Conservation (phyloP, 305 asterid species). For the Fraxinus nigra region DNA sequence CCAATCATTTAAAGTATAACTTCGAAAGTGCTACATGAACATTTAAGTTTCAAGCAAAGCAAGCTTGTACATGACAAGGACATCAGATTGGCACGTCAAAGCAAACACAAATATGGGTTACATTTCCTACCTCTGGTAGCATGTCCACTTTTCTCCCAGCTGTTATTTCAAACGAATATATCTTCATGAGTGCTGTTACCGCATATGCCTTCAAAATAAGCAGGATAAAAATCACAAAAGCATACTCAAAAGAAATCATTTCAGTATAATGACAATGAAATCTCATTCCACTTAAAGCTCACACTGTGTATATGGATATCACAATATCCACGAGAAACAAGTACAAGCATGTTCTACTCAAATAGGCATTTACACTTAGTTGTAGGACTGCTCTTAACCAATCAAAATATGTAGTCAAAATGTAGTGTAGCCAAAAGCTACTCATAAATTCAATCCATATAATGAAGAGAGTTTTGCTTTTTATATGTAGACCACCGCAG, state of each 20-base stretch:
- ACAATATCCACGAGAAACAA: not conserved
- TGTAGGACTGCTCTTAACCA: not conserved
- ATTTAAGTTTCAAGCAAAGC: not conserved
- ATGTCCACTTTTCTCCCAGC: slow-evolving; percentile 85
- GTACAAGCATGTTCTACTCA: not conserved
- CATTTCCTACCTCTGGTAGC: slow-evolving; percentile 75
- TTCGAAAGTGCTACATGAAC: not conserved
- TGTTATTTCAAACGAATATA: slow-evolving; percentile 88
- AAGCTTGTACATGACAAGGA: not conserved
- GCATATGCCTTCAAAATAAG: slow-evolving; percentile 76
- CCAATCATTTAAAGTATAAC: not conserved
- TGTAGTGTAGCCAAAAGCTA: slow-evolving; percentile 4
- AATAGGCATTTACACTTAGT: not conserved
- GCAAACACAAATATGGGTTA: slow-evolving; percentile 13
- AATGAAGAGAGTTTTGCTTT: not conserved
- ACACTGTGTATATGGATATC: not conserved
- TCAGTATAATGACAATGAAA: not conserved
- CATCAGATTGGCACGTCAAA: slow-evolving; percentile 2
- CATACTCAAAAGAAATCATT: slow-evolving; percentile 9
- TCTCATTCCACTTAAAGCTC: not conserved
- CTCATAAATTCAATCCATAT: not conserved
- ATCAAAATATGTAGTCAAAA: not conserved
- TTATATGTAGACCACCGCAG: not conserved
- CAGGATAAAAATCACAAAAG: slow-evolving; percentile 23
- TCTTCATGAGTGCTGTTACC: slow-evolving; percentile 85